Conservation (phyloP, 228 moss, liverwort and hornwort genomes). For the Sphagnum magellanicum region DNA sequence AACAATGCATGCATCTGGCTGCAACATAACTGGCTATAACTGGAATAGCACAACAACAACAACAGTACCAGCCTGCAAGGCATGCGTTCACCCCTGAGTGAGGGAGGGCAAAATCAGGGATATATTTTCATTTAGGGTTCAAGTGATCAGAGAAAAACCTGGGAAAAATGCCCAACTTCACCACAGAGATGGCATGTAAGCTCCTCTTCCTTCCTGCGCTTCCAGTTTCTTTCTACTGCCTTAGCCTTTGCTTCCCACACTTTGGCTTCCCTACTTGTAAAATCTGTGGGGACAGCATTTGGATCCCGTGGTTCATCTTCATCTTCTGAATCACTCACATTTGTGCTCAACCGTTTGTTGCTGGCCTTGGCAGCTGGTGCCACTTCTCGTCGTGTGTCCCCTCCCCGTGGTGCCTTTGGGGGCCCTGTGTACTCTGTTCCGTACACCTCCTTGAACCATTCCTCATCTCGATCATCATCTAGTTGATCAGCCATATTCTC, state of each 20-base stretch:
- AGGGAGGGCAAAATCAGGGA: no score
- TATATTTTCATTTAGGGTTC: no score
- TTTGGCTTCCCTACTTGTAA: conserved; percentile 99
- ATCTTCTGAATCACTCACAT: conserved; percentile 87
- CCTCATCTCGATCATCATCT: conserved; percentile 99
- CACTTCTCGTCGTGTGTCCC: conserved; percentile 47
- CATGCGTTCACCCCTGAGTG: no score
- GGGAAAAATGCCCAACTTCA: conserved; percentile 99
- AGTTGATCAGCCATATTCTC: conserved; percentile 66
- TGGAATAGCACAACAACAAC: background rate
- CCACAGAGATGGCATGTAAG: conserved; percentile 98
- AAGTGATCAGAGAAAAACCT: conserved; percentile 43
- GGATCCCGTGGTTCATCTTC: conserved; percentile 98
- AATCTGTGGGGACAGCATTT: conserved; percentile 97
- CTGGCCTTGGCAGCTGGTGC: conserved; percentile 57
- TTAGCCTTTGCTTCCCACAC: conserved; percentile 99
- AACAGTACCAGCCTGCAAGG: no score
- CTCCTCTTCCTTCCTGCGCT: conserved; percentile 99
- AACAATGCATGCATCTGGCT: background rate
- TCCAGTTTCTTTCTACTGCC: conserved; percentile 99
- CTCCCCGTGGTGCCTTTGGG: conserved; percentile 38
- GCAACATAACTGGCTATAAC: background rate
- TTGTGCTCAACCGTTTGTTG: conserved; percentile 34
- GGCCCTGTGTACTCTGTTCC: conserved; percentile 96
- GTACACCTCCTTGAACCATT: conserved; percentile 99